Evolutionary conservation across 2,329 filamentous ascomycete species (phyloP), one percentile per base, ranked within the genome.

Genomic region (Dactylellina parvicollis): DNA sequence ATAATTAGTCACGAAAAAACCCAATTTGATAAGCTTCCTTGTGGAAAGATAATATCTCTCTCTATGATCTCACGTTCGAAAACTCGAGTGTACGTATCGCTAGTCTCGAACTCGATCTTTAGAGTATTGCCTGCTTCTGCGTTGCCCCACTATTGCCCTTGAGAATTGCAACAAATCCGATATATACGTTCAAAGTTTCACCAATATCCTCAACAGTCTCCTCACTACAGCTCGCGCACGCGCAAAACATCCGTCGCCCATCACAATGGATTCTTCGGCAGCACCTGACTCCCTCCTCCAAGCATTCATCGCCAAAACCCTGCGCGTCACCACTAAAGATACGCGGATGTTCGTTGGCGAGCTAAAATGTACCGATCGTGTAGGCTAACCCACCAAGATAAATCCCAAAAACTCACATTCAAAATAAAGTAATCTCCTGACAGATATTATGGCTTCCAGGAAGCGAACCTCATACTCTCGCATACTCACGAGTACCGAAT

Each of bases 291-390:
- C 69, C 24, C 69, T 73, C 20, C 60, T 73, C 12, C 70, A 74
- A 20, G 87, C 88, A 22, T 86, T 96, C 55, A 83, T 96, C 57
- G 91, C 91, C 80, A 91, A 91, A 80, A 91, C 87, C 38, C 82
- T 98, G 32, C 89, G 92, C 67, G 83, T 98, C 61, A 87, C 90
- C 77, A 91, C 90, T 12, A 91, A 88, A 3, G 94, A 98, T 80
- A 88, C 87, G 14, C 91, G 95, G 72, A 88, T 96, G 80, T 99
- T 98, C 81, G 87, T 92, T 62, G 95, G 95, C 18, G 86, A 88
- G 75, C 91, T 99, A 82, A 97, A 96, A 82, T 99, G 95, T 83
- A 97, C 93, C 28, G 95, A 99, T 83, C 88, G 90, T 71, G 92
- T 96, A 82, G 55, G 86, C 84, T 55, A 44, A n/a, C 32, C 4